Evolutionary conservation across 805 yeast species (phyloP), one percentile per base, ranked within the genome.

Genomic region (Saturnispora halmiae): DNA sequence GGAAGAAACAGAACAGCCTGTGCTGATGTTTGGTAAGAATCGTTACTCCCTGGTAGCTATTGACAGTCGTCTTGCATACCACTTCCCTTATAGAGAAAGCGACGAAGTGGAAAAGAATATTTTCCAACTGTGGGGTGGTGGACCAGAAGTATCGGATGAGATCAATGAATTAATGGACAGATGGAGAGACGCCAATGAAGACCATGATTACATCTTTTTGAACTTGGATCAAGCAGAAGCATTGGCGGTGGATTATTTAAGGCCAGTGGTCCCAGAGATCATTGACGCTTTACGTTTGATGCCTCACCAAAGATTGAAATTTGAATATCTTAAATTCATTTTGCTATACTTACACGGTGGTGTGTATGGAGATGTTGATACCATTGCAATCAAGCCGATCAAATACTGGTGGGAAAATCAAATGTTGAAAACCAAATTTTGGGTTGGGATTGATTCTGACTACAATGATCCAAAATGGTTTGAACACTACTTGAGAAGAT

Each of bases 341-440:
- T 62, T 73, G 4, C 47, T 75, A 4, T 74, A 53, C 45, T 64
- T 77, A 5, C 55, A 62, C 30, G 82, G 82, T 36, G 82, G 82
- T 19, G 69, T 73, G 4, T 77, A 77, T 50, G 69, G 79, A 3
- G 82, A 77, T 51, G 71, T 75, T 19, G 82, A 77, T 51, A 76
- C 82, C 1, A 63, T 59, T 42, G 70, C 77, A 18, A 63, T 70
- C 43, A 76, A 69, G 44, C 79, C 79, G 6, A 40, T 60, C 14
- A 53, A 50, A 36, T 48, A 34, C 39, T 60, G 64, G 64, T 51
- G 48, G 41, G 45, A 46, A 18, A 47, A 54, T 7, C 13, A 31
- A 4, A 42, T 41, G 31, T 7, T 47, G 5, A 29, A 38, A 15
- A 46, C 51, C 31, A 43, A 44, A 49, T 16, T 47, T 42, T 47